These are phyloP conservation scores for Fusarium protoensiforme DNA, from an alignment of 2,329 filamentous ascomycete genomes.

Conservation along the genomic window DNA sequence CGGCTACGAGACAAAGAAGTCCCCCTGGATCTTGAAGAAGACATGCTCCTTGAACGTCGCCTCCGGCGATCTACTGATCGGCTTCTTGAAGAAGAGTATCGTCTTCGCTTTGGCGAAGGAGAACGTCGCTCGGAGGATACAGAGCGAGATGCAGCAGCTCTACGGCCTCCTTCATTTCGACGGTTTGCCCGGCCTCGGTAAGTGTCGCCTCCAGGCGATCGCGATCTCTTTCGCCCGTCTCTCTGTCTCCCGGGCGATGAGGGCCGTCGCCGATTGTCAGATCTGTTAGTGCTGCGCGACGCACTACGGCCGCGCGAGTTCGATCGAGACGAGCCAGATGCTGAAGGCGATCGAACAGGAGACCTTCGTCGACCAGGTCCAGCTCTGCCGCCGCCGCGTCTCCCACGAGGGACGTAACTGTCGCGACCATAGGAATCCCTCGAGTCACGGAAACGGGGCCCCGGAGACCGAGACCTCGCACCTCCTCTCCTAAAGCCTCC, in stretches of 20 bases:
- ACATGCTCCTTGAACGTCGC: slow-evolving; percentile 48
- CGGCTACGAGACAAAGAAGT: slow-evolving; percentile 47
- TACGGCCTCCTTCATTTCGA: slow-evolving; percentile 36
- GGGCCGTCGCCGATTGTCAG: slow-evolving; percentile 48
- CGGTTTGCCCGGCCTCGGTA: slow-evolving; percentile 40
- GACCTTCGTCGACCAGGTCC: slow-evolving; percentile 52
- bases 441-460: slow-evolving; percentile 55
- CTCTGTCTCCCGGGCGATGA: slow-evolving; percentile 46
- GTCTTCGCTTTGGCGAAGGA: slow-evolving; percentile 61
- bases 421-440: slow-evolving; percentile 61
- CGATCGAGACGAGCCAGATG: slow-evolving; percentile 44
- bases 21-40: slow-evolving; percentile 56
- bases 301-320: slow-evolving; percentile 49
- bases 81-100: slow-evolving; percentile 61
- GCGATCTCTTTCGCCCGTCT: slow-evolving; percentile 53
- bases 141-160: slow-evolving; percentile 47
- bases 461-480: slow-evolving; percentile 61
- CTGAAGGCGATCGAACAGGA: slow-evolving; percentile 50
- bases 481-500: slow-evolving; percentile 58
- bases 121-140: slow-evolving; percentile 53
- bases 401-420: slow-evolving; percentile 63
- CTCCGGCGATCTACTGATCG: slow-evolving; percentile 56
- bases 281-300: slow-evolving; percentile 47
- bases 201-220: slow-evolving; percentile 49
- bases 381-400: slow-evolving; percentile 52